phyloP scores from a whole-genome alignment of 2,329 filamentous ascomycete genomes.

The Penicillium olsonii region DNA sequence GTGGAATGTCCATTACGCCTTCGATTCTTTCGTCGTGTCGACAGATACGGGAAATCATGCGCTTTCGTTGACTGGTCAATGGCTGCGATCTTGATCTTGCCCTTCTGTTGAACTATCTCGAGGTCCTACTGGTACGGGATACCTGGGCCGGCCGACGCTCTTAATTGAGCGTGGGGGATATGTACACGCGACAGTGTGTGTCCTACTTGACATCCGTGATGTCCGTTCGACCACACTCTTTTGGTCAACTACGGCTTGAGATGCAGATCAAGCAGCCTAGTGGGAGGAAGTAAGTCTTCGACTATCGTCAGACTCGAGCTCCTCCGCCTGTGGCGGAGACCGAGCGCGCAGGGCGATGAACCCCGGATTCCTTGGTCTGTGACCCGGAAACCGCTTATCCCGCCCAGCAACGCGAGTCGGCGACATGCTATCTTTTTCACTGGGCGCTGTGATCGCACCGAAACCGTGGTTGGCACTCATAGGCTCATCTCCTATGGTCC shows the following conservation, averaged over 20 bases:
- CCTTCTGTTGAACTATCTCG: slow-evolving; percentile 32
- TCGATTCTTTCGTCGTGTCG: slow-evolving; percentile 34
- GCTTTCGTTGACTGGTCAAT: slow-evolving; percentile 17
- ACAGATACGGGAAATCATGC: slow-evolving; percentile 1
- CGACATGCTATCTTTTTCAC: neutral
- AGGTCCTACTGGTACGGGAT: slow-evolving; percentile 42
- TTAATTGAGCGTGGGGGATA: slow-evolving; percentile 19
- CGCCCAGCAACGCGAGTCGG: slow-evolving; percentile 9
- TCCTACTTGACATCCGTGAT: slow-evolving; percentile 40
- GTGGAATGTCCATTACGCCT: slow-evolving; percentile 37
- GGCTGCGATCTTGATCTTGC: slow-evolving; percentile 12
- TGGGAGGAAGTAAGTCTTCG: neutral
- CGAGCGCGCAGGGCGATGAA: slow-evolving; percentile 28
- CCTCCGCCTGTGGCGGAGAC: slow-evolving; percentile 31
- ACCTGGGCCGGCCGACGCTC: slow-evolving; percentile 37
- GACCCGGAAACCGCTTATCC: slow-evolving; percentile 26
- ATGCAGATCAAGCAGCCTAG: slow-evolving; percentile 7
- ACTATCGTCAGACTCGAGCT: slow-evolving; percentile 9
- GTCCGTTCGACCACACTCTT: slow-evolving; percentile 24
- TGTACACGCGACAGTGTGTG: slow-evolving; percentile 23
- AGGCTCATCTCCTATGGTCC: slow-evolving; percentile 59
- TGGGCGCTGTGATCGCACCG: neutral
- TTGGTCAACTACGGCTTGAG: slow-evolving; percentile 12
- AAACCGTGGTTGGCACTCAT: slow-evolving; percentile 27
- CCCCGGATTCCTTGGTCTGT: slow-evolving; percentile 33